Percentiles rank a stretch among this genome's conserved stretches.
Evolutionary conservation across 306 rosid genomes (phyloP).

Genomic region (Neltuma alba): DNA sequence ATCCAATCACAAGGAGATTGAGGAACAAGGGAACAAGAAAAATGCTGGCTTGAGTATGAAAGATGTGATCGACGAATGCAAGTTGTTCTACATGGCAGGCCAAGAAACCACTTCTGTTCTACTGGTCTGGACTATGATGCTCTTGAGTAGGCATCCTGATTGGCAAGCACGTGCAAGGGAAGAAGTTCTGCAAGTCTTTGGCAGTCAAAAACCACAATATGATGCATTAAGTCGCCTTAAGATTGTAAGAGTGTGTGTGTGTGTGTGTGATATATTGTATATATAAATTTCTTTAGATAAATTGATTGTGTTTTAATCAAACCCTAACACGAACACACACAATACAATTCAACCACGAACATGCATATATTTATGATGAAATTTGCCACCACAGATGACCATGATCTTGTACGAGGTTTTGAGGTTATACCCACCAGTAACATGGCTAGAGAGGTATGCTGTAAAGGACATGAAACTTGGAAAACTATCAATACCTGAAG

Average conservation of each 20-base stretch:
- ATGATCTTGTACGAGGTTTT: constrained; percentile 72
- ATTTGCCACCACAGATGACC: constrained; percentile 9
- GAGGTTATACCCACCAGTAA: constrained; percentile 54
- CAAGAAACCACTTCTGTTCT: constrained; percentile 8
- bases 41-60: neutral
- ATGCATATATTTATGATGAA: neutral
- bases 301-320: neutral
- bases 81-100: constrained; percentile 2
- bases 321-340: neutral
- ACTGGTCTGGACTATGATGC: neutral
- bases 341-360: neutral
- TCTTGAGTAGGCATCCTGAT: constrained; percentile 24
- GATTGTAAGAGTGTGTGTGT: neutral
- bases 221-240: neutral
- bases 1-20: neutral
- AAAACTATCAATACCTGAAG: constrained; percentile 31
- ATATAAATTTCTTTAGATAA: too few relatives aligned
- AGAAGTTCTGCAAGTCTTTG: neutral
- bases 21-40: constrained; percentile 4
- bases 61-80: constrained; percentile 47
- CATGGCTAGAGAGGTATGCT: neutral
- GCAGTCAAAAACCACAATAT: neutral
- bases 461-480: constrained; percentile 38
- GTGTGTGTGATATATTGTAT: neutral
- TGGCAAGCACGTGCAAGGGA: constrained; percentile 1